Evolutionary conservation across 2,329 filamentous ascomycete species (phyloP), one percentile per base, ranked within the genome.

Genomic region (Stachybotrys echinatus): DNA sequence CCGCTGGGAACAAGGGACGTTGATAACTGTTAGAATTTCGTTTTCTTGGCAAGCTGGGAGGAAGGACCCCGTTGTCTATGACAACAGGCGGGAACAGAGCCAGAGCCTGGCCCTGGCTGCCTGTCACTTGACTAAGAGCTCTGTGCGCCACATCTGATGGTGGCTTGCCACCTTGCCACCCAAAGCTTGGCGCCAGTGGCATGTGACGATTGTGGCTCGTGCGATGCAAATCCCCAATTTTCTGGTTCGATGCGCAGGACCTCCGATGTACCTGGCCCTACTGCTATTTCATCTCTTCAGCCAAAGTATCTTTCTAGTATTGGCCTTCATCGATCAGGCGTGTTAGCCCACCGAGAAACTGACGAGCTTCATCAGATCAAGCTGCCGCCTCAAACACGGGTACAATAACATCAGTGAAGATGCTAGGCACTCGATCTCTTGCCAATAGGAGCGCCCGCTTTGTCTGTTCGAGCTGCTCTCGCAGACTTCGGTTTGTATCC

Each of bases 401-500:
- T n/a, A n/a, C n/a, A n/a, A n/a, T n/a, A n/a, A n/a, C n/a, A n/a
- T n/a, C n/a, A n/a, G n/a, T n/a, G n/a, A 55, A 23, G 23, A 66
- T 67, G 64, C 49, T 64, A 31, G 55, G 59, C 23, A 58, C 59
- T 38, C 59, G 61, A 6, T 53, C 56, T 19, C 17, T 40, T 20
- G 54, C 64, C 12, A 48, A 61, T 12, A 50, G 49, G 12, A 57
- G 57, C 45, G 53, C 67, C 22, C 62, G 65, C 8, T 72, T 70
- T 48, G 59, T 80, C 49, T 81, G 77, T 60, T 68, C 65, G 47
- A 72, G 69, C 59, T 81, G 78, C 56, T 70, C 67, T 47, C 71
- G 64, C 23, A 66, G 64, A 52, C 60, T 57, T 38, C 69, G 69
- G 52, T 54, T 62, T 22, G 23, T 34, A 27, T 65, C 65, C 51